These are phyloP conservation scores for Endothia cerciana DNA, from an alignment of 2,329 filamentous ascomycete genomes.

Conservation along the genomic window DNA sequence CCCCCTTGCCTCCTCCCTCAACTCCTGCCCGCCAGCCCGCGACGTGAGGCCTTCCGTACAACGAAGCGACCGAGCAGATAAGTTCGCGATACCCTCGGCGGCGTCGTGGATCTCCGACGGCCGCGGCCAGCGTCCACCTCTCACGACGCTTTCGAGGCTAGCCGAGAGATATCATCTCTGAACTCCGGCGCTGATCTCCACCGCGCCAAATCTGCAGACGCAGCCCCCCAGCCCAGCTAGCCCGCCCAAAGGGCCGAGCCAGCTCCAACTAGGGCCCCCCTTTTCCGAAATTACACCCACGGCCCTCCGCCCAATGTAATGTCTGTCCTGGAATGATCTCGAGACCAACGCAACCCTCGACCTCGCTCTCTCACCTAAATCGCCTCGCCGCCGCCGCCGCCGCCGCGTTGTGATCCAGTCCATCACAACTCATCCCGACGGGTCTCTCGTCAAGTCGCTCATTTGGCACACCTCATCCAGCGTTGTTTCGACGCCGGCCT, in stretches of 20 bases:
- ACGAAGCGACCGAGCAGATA: constrained; percentile 27
- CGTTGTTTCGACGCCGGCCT: constrained; percentile 1
- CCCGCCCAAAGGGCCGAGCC: constrained; percentile 23
- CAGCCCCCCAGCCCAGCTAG: constrained; percentile 16
- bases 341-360: constrained; percentile 24
- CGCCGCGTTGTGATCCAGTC: constrained; percentile 30
- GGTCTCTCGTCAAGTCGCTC: constrained; percentile 53
- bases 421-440: constrained; percentile 40
- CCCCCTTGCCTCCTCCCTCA: constrained; percentile 4
- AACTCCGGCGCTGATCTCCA: constrained; percentile 25
- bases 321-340: constrained; percentile 37
- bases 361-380: constrained; percentile 24
- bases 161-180: constrained; percentile 21
- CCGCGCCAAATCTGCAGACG: constrained; percentile 16
- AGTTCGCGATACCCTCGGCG: constrained; percentile 28
- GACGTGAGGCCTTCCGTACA: background rate
- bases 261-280: constrained; percentile 25
- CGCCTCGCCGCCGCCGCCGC: constrained; percentile 27
- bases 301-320: constrained; percentile 32
- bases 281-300: constrained; percentile 29
- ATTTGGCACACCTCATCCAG: constrained; percentile 37
- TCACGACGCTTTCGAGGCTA: constrained; percentile 25
- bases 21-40: background rate
- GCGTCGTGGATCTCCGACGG: constrained; percentile 29
- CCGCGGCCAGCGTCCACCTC: constrained; percentile 5